These are phyloP conservation scores for Dendryphion nanum DNA, from an alignment of 2,329 filamentous ascomycete species.

Conservation along the genomic window DNA sequence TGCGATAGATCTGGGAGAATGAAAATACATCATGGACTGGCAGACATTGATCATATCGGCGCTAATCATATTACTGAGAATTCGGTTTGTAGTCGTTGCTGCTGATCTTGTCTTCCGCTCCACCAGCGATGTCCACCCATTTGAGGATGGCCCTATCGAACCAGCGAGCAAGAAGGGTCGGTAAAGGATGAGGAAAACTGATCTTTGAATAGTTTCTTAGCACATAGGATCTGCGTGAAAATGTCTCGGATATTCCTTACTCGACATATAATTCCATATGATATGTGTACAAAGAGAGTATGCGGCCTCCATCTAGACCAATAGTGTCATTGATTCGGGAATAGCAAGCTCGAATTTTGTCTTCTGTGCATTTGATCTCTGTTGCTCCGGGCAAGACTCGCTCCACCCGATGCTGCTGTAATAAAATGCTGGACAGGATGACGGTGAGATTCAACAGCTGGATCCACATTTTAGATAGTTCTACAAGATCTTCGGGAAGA, in stretches of 20 bases:
- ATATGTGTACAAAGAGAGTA: background rate
- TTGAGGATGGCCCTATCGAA: background rate
- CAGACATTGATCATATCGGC: slow-evolving; percentile 1
- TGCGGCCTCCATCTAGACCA: too few species aligned
- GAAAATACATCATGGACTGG: slow-evolving; percentile 1
- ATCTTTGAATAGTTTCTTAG: background rate
- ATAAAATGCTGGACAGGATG: background rate
- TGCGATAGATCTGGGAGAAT: background rate
- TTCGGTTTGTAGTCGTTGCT: background rate
- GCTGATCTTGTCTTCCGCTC: slow-evolving; percentile 1
- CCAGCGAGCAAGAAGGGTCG: background rate
- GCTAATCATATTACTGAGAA: background rate
- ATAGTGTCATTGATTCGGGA: background rate
- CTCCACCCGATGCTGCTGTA: background rate
- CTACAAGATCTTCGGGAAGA: background rate
- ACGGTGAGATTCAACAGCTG: background rate
- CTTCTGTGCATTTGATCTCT: background rate
- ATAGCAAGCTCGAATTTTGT: background rate
- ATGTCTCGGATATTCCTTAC: background rate
- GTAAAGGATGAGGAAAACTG: slow-evolving; percentile 1
- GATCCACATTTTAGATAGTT: background rate
- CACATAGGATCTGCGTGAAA: too few species aligned
- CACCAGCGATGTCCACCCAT: background rate
- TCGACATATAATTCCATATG: slow-evolving; percentile 1
- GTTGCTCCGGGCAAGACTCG: background rate